Percentiles rank a stretch among this genome's conserved stretches.
Evolutionary conservation across 2,329 filamentous ascomycete species (phyloP).

Genomic region (Neodidymelliopsis sp.): DNA sequence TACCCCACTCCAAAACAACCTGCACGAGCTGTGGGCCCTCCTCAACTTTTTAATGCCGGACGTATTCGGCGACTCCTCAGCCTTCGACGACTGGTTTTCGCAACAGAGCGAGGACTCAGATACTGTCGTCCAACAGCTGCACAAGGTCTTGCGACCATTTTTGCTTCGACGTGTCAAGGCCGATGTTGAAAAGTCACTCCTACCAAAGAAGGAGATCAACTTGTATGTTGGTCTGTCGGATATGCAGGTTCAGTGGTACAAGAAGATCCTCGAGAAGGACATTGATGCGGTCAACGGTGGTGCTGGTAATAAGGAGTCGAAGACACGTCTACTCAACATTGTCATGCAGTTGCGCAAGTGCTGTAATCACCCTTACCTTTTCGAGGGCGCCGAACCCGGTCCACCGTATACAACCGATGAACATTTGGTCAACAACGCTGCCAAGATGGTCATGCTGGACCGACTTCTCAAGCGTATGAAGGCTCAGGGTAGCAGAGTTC

Average conservation of each 20-base stretch:
- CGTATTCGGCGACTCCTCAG: conserved; percentile 95
- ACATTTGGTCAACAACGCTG: conserved; percentile 90
- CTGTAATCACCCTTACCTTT: conserved; percentile 98
- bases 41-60: conserved; percentile 98
- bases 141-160: conserved; percentile 91
- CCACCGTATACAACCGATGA: conserved; percentile 98
- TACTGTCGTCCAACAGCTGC: conserved; percentile 92
- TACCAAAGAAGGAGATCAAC: conserved; percentile 98
- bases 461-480: conserved; percentile 85
- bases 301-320: conserved; percentile 94
- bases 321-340: conserved; percentile 95
- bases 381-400: conserved; percentile 95
- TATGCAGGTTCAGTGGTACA: conserved; percentile 99
- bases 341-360: conserved; percentile 99
- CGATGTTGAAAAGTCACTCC: conserved; percentile 95
- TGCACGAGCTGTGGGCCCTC: conserved; percentile 96
- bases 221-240: conserved; percentile 98
- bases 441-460: conserved; percentile 97
- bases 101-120: conserved; percentile 90
- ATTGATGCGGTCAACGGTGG: conserved; percentile 98
- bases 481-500: conserved; percentile 87
- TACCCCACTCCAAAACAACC: conserved; percentile 95
- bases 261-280: conserved; percentile 98
- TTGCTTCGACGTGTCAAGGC: conserved; percentile 94
- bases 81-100: conserved; percentile 98